phyloP scores from a whole-genome alignment of 106 monocot genomes.

The Apostasia shenzhenica region DNA sequence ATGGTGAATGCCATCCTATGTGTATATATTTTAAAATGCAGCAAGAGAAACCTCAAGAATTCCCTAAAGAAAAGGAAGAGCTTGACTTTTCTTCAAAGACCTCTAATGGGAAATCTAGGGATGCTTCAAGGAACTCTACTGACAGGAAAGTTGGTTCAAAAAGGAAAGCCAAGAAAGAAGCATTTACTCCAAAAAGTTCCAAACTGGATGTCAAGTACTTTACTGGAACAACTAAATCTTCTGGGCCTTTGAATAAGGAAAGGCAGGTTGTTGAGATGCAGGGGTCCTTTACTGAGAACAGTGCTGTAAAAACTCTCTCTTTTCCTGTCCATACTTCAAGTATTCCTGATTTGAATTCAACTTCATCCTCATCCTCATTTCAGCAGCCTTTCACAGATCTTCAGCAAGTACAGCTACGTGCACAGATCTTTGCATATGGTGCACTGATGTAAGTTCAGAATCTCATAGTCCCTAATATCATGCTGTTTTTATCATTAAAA shows the following conservation, averaged over 20 bases:
- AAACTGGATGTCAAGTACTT: constrained; percentile 15
- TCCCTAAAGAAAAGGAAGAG: constrained; percentile 3
- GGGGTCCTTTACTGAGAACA: constrained; percentile 17
- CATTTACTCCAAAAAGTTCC: constrained; percentile 13
- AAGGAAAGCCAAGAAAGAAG: constrained; percentile 32
- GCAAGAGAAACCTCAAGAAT: constrained; percentile 15
- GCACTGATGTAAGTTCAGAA: constrained; percentile 69
- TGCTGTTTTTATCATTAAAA: not conserved
- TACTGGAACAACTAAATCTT: constrained; percentile 2
- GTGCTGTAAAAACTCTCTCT: constrained; percentile 13
- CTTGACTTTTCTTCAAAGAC: constrained; percentile 1
- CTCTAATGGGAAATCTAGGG: constrained; percentile 13
- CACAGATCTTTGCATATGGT: constrained; percentile 97
- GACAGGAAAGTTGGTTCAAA: constrained; percentile 13
- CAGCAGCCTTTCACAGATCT: constrained; percentile 78
- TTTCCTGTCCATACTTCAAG: constrained; percentile 34
- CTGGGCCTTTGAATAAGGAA: constrained; percentile 16
- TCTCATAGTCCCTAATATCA: not conserved
- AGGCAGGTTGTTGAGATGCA: constrained; percentile 15
- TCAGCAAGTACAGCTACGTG: constrained; percentile 90
- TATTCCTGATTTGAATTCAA: constrained; percentile 46
- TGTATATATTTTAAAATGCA: constrained; percentile 5
- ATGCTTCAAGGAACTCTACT: constrained; percentile 4
- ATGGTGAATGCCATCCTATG: no score
- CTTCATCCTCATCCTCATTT: constrained; percentile 29